These are phyloP conservation scores for Tulasnella sp. DNA, from an alignment of 768 basidiomycete species.

Conservation along the genomic window DNA sequence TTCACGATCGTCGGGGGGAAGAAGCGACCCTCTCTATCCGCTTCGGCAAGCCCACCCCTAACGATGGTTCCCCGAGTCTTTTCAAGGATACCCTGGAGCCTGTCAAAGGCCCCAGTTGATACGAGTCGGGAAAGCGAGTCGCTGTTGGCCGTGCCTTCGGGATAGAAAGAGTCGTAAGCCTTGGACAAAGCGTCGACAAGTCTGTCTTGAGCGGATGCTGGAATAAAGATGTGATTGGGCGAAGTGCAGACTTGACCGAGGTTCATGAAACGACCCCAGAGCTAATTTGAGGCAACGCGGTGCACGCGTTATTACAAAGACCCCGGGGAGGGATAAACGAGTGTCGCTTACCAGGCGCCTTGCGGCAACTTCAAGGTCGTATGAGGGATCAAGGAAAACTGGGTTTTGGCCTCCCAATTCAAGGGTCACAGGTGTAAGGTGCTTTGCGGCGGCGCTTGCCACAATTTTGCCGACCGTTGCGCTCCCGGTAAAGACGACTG, in stretches of 20 bases:
- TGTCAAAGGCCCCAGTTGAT: conserved; percentile 50
- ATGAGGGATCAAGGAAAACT: conserved; percentile 64
- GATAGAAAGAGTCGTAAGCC: conserved; percentile 53
- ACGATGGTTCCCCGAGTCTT: conserved; percentile 16
- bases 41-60: background rate
- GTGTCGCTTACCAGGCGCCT: conserved; percentile 49
- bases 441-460: conserved; percentile 69
- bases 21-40: background rate
- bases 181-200: conserved; percentile 44
- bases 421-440: conserved; percentile 55
- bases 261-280: conserved; percentile 78
- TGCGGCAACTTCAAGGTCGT: conserved; percentile 61
- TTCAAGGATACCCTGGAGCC: conserved; percentile 57
- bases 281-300: background rate
- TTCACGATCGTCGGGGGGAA: conserved; percentile 24
- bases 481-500: conserved; percentile 43
- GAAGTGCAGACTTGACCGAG: conserved; percentile 74
- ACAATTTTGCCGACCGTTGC: conserved; percentile 63
- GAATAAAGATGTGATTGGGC: conserved; percentile 53
- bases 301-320: background rate
- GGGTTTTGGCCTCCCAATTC: conserved; percentile 56
- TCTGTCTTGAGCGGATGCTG: conserved; percentile 40
- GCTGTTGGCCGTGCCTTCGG: conserved; percentile 43
- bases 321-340: background rate
- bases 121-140: conserved; percentile 53